Percentiles rank a stretch among this genome's conserved stretches.
phyloP scores from a whole-genome alignment of 805 yeast genomes.

The Zygosaccharomyces lentus region DNA sequence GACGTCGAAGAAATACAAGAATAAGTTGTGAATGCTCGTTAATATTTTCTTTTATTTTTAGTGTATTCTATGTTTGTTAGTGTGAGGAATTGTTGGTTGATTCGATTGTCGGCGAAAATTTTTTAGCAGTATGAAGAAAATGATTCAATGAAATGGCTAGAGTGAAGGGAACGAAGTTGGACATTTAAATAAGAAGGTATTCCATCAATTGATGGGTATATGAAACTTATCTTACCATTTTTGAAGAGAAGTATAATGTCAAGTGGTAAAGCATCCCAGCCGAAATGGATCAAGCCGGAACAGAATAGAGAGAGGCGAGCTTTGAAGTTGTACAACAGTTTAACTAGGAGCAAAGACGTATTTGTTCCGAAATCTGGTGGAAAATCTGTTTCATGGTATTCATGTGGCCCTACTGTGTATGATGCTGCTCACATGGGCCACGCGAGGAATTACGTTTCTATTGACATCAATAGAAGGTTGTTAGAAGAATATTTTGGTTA shows the following conservation, averaged over 20 bases:
- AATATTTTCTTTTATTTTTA: too few relatives aligned
- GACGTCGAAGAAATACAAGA: too few relatives aligned
- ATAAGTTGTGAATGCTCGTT: too few relatives aligned
- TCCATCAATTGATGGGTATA: constrained; percentile 4
- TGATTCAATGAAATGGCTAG: too few relatives aligned
- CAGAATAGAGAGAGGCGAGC: constrained; percentile 34
- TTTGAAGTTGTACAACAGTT: constrained; percentile 71
- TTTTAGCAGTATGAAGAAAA: background rate
- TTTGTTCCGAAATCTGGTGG: constrained; percentile 63
- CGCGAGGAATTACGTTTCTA: constrained; percentile 93
- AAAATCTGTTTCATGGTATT: constrained; percentile 83
- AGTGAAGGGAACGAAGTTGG: background rate
- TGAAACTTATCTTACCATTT: constrained; percentile 5
- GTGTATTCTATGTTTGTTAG: background rate
- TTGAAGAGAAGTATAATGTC: constrained; percentile 10
- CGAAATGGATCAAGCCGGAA: constrained; percentile 48
- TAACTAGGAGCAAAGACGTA: constrained; percentile 74
- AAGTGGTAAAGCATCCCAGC: constrained; percentile 40
- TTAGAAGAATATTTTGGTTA: constrained; percentile 89
- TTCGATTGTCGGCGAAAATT: background rate
- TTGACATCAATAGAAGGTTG: constrained; percentile 87
- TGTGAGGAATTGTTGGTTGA: background rate
- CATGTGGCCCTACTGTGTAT: constrained; percentile 98
- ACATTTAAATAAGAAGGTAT: background rate
- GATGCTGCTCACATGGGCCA: constrained; percentile 98